Base-by-base conservation (phyloP, 352 stramenopile genomes). In the Elongisporangium undulatum region DNA sequence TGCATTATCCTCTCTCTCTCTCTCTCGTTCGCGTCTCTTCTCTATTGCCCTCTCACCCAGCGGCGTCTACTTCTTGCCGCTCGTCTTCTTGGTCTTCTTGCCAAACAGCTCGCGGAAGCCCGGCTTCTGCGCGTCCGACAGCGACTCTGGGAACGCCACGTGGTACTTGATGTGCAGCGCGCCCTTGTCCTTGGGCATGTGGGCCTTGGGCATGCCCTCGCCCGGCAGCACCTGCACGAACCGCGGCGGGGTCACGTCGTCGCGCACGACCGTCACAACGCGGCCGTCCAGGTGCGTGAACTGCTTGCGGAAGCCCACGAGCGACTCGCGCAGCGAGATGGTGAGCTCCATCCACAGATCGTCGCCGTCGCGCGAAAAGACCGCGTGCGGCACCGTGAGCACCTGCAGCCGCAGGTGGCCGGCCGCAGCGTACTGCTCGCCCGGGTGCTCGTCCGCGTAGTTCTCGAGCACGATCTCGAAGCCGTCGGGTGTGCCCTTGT, bases 121-220 rank as follows among this genome's bases (percentile, higher is more conserved):
- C 55, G 73, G 53, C 41, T 87, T 85, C 56, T 99, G 94, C 49
- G 89, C 71, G 5, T 88, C 68, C 5, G 82, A 90, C 51, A 99
- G 82, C 20, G 74, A 63, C 51, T 96, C 85, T 8, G 96, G 96
- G 71, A 99, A 99, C 61, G 91, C 68, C 4, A 99, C 94, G 59
- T 98, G 89, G 75, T 98, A 98, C 34, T 96, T 99, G 59, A 99
- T 92, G 71, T 96, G 96, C 54, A 99, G 69, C 64, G 97, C 76
- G 17, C 96, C 76, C 34, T 61, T 77, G 62, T 96, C 82, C 17
- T 85, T 95, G 20, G 90, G 72, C 19, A 90, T 86, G 69, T 97
- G 91, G 54, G 95, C 75, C 63, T 97, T 85, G 16, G 96, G 96
- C 96, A 99, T 99, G 53, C 96, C 96, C 69, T 99, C 96, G 55